A percentile compares a stretch with the other conserved stretches of the same genome.
Conservation (phyloP, 108 stramenopile species). For the Cyclotella atomus region DNA sequence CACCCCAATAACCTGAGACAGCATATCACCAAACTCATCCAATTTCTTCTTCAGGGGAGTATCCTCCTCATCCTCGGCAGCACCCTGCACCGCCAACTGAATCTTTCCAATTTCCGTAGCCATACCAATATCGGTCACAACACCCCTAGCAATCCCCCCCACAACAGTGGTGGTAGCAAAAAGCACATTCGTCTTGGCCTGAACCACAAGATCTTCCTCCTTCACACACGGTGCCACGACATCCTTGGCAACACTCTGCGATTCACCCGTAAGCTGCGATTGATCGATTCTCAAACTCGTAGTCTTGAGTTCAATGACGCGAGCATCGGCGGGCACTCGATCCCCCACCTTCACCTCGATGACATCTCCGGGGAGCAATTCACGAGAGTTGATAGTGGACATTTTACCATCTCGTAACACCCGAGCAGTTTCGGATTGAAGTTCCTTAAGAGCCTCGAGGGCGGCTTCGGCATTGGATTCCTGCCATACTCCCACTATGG, state of each 20-base stretch:
- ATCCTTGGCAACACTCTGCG: slow-evolving; percentile 38
- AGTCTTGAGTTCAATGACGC: slow-evolving; percentile 43
- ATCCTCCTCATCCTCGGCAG: slow-evolving; percentile 64
- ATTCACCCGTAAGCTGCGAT: slow-evolving; percentile 57
- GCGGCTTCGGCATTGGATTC: slow-evolving; percentile 83
- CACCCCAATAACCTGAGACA: slow-evolving; percentile 76
- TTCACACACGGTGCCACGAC: slow-evolving; percentile 11
- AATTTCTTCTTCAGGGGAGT: slow-evolving; percentile 88
- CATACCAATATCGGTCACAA: slow-evolving; percentile 78
- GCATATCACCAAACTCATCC: slow-evolving; percentile 79
- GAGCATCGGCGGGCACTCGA: slow-evolving; percentile 79
- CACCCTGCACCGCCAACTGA: slow-evolving; percentile 55
- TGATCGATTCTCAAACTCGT: slow-evolving; percentile 49
- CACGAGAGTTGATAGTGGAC: slow-evolving; percentile 31
- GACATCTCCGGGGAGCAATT: slow-evolving; percentile 85
- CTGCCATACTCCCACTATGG: slow-evolving; percentile 97
- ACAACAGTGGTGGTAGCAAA: slow-evolving; percentile 84
- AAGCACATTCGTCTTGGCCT: slow-evolving; percentile 81
- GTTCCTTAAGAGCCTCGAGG: slow-evolving; percentile 90
- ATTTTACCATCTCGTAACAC: slow-evolving; percentile 78
- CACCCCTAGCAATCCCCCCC: slow-evolving; percentile 62
- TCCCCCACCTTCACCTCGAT: slow-evolving; percentile 81
- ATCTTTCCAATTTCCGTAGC: slow-evolving; percentile 87
- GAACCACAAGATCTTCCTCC: slow-evolving; percentile 50
- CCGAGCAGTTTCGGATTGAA: slow-evolving; percentile 85